Evolutionary conservation across 179 eudicot genomes (phyloP).

Genomic region (Beta lomatogona): DNA sequence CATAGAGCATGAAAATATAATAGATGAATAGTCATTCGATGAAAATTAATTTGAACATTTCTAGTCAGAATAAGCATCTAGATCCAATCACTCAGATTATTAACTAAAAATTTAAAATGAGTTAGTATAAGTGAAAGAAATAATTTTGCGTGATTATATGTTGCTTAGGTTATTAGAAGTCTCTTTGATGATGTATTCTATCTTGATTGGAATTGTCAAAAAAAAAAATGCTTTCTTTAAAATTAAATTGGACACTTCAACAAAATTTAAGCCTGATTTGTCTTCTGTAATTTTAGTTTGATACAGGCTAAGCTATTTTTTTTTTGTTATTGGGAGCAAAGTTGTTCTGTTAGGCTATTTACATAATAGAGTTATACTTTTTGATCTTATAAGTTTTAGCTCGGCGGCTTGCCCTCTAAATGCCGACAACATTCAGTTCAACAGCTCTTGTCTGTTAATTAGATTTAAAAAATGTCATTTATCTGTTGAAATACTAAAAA

Average conservation of each 20-base stretch:
- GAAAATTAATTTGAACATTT: too few relatives aligned
- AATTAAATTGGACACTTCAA: too few relatives aligned
- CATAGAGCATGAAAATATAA: too few relatives aligned
- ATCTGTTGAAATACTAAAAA: background rate
- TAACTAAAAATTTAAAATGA: too few relatives aligned
- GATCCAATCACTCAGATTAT: too few relatives aligned
- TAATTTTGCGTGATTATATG: background rate
- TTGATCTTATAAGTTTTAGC: background rate
- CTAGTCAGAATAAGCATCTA: too few relatives aligned
- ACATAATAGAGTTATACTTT: background rate
- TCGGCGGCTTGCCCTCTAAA: slow-evolving; percentile 2
- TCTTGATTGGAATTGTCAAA: background rate
- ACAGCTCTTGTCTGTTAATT: background rate
- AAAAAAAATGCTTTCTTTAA: background rate
- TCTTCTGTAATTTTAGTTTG: background rate
- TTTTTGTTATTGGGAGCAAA: background rate
- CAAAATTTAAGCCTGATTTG: background rate
- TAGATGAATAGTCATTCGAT: too few relatives aligned
- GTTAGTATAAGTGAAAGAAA: background rate
- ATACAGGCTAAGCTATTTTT: background rate
- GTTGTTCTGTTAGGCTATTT: background rate
- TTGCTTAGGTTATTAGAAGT: slow-evolving; percentile 5
- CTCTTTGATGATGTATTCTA: background rate
- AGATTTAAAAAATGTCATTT: background rate
- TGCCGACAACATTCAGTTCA: background rate